A percentile compares a stretch with the other conserved stretches of the same genome.
These are phyloP conservation scores for Bipolaris oryzae DNA, from an alignment of 2,329 filamentous ascomycete species.

Conservation along the genomic window DNA sequence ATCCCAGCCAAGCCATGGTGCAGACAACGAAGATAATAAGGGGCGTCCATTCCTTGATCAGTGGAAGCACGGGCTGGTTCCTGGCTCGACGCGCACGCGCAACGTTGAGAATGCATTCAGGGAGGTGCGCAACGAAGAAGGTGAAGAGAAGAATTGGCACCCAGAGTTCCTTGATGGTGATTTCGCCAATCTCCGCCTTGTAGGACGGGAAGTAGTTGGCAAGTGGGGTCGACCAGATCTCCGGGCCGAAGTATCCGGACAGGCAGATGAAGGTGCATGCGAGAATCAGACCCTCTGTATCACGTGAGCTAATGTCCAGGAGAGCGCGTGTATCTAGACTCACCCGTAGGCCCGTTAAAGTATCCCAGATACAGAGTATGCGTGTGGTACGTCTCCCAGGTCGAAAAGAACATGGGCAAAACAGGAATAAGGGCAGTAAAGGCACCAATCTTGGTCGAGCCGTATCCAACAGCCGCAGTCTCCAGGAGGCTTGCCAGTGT, in stretches of 20 bases:
- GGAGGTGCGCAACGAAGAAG: conserved; percentile 70
- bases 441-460: conserved; percentile 80
- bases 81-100: conserved; percentile 73
- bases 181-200: conserved; percentile 66
- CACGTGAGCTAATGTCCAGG: conserved; percentile 17
- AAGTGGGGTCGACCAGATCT: conserved; percentile 82
- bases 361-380: conserved; percentile 95
- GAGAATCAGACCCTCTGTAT: conserved; percentile 80
- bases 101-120: conserved; percentile 89
- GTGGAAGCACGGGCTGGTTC: conserved; percentile 75
- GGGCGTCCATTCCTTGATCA: conserved; percentile 93
- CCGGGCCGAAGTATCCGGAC: conserved; percentile 85
- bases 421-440: conserved; percentile 92
- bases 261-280: conserved; percentile 84
- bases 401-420: conserved; percentile 98
- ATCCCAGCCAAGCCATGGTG: conserved; percentile 85
- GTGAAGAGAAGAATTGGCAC: conserved; percentile 61
- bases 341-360: conserved; percentile 88
- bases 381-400: conserved; percentile 99
- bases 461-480: conserved; percentile 90
- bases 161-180: conserved; percentile 88
- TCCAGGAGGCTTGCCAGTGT: conserved; percentile 90
- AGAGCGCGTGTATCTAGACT: neutral
- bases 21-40: conserved; percentile 80
- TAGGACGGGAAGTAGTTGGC: conserved; percentile 57